Conservation (phyloP, 768 basidiomycete genomes). For the Brasilioporus rufonigricans region DNA sequence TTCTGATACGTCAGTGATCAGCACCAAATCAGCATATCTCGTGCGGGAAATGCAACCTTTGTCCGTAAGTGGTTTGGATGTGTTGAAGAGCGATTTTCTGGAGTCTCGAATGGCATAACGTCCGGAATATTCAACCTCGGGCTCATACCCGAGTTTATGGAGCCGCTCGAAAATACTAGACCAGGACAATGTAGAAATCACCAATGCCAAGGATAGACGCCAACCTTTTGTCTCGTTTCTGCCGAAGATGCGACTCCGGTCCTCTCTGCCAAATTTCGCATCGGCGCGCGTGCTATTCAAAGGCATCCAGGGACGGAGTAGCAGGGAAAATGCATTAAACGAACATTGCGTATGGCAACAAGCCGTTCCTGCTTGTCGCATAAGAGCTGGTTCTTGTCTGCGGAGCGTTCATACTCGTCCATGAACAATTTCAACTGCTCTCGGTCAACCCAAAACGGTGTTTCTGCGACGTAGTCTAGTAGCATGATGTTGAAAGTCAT, state of each 20-base stretch:
- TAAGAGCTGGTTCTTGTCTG: constrained; percentile 3
- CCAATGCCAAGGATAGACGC: too few relatives aligned
- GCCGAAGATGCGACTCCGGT: background rate
- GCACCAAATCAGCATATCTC: background rate
- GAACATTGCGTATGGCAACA: background rate
- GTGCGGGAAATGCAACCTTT: background rate
- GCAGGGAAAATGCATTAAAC: background rate
- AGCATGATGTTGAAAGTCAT: background rate
- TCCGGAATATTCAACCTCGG: background rate
- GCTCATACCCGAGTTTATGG: constrained; percentile 2
- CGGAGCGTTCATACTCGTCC: background rate
- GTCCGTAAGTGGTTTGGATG: constrained; percentile 1
- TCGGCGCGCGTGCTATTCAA: background rate
- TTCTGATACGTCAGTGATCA: background rate
- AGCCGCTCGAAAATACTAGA: background rate
- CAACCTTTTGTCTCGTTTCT: background rate
- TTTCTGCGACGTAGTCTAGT: background rate
- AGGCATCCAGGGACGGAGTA: background rate
- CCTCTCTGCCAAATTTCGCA: constrained; percentile 2
- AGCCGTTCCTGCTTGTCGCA: background rate
- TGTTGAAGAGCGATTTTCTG: background rate
- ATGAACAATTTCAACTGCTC: constrained; percentile 12
- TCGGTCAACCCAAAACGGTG: constrained; percentile 1
- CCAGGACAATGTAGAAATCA: too few relatives aligned
- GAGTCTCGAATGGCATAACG: background rate